Base-by-base conservation (phyloP, 2,329 filamentous ascomycete genomes). In the Aspergillus versicolor region DNA sequence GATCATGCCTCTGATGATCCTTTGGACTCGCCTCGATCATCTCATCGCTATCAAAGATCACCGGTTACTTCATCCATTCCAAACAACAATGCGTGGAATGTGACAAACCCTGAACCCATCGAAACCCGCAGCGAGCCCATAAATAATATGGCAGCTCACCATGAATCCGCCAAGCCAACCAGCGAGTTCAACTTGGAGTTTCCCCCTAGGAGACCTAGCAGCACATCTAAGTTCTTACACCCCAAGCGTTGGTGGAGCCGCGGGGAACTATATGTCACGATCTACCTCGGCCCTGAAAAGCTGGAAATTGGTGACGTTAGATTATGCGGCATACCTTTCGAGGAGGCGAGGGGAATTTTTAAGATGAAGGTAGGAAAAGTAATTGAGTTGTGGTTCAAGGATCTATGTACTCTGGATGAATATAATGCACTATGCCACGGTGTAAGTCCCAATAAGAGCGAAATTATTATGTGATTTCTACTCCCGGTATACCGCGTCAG, bases 301-400 rank as follows among this genome's bases (percentile, higher is more conserved):
- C 61, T 57, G 21, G 49, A 60, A 4, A 63, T 75, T 54, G 74
- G 73, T 4, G 45, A 65, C 41, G 63, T 67, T 19, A 66, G 68
- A 32, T 27, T 76, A 22, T 71, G 69, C 47, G 68, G 70, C 15
- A 34, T 71, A 17, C 50, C 52, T 17, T 60, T 50, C n/a, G 54
- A 52, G n/a, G 19, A 3, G 27, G 63, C 54, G 6, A 40, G 11
- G 4, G 27, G 22, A 19, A 58, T 75, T 9, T 30, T 65, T 2
- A 47, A 46, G 21, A 48, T 59, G 2, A 73, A 65, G 50, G 44
- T 34, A 24, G 48, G 24, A 3, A 11, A 17, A 12, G 11, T 15
- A 2, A 58, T 73, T 17, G 61, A 68, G 17, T 38, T 76, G 17
- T 70, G 70, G 64, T 75, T 76, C 57, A 62, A 66, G 21, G 57